These are phyloP conservation scores for Eutypella sp. DNA, from an alignment of 2,329 filamentous ascomycete species.

Conservation along the genomic window DNA sequence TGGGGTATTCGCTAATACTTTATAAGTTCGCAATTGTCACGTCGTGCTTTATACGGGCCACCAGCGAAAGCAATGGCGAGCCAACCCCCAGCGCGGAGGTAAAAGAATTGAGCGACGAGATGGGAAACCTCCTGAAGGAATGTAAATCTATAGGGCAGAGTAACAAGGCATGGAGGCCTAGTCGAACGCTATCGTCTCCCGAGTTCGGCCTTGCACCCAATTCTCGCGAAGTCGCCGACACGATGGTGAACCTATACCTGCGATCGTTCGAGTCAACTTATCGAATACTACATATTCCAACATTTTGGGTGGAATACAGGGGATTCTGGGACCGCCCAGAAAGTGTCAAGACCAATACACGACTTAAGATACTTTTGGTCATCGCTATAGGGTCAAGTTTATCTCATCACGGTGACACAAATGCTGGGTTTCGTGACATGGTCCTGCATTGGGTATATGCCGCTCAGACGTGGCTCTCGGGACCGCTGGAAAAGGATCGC, in stretches of 20 bases:
- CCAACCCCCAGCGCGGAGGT: conserved; percentile 18
- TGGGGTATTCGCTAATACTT: conserved; percentile 4
- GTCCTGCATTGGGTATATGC: conserved; percentile 36
- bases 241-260: conserved; percentile 42
- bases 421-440: conserved; percentile 19
- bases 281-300: conserved; percentile 48
- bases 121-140: conserved; percentile 24
- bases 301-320: conserved; percentile 45
- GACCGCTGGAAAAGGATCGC: conserved; percentile 33
- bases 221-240: conserved; percentile 31
- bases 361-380: conserved; percentile 34
- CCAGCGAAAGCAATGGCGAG: conserved; percentile 9
- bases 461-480: conserved; percentile 36
- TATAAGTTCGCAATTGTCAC: conserved; percentile 25
- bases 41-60: conserved; percentile 21
- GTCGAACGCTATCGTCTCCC: conserved; percentile 19
- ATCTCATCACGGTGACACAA: conserved; percentile 15
- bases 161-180: conserved; percentile 30
- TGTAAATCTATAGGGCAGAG: conserved; percentile 29
- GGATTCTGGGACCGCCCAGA: conserved; percentile 38
- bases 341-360: conserved; percentile 14
- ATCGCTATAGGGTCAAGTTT: conserved; percentile 36
- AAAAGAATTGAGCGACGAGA: conserved; percentile 17
- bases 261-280: conserved; percentile 44
- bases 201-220: conserved; percentile 21